Evolutionary conservation across 2,329 filamentous ascomycete species (phyloP), one percentile per base, ranked within the genome.

Genomic region (Xenoacremonium recifei): DNA sequence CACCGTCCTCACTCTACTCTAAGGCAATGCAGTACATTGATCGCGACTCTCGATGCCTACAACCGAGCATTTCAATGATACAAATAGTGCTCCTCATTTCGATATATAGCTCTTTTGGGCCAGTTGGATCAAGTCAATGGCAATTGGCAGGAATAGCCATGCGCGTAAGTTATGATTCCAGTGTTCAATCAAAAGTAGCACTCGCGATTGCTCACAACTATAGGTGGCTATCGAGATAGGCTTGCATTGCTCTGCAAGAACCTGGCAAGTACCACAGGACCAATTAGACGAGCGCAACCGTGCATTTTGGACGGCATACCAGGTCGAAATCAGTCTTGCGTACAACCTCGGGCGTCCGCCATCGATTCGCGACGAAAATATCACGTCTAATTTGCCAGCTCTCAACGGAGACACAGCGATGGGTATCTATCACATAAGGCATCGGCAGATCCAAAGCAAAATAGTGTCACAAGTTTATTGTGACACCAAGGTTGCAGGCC

Each of bases 321-420:
- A 36, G 10, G 42, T 47, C 3, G 44, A 47, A 27, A 40, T 43
- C 4, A 21, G 33, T 27, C 33, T 47, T 4, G 36, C 40, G 2
- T 47, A 39, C 36, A 47, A 47, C 33, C 10, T 47, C 4, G 44
- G 44, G 3, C 39, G 44, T 2, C 44, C 44, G 13, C 44, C 44
- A 2, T 45, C 42, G 2, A 41, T 45, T 30, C 34, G 33, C 7
- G 34, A 45, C 3, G 42, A 45, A 17, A 33, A 45, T 12, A 45
- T 45, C 7, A 45, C 42, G 1, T 18, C 38, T 35, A 30, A n/a
- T 10, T 30, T 44, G 36, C 35, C 34, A 17, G 6, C 19, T 6
- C 13, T 11, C 15, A 35, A 15, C 6, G 5, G 13, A 3, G 32
- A 42, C 5, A 36, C 18, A 9, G 23, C 13, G 34, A 21, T 20